Percentiles rank a stretch among this genome's conserved stretches.
Conservation (phyloP, 2,329 filamentous ascomycete genomes). For the Fusarium annulatum region DNA sequence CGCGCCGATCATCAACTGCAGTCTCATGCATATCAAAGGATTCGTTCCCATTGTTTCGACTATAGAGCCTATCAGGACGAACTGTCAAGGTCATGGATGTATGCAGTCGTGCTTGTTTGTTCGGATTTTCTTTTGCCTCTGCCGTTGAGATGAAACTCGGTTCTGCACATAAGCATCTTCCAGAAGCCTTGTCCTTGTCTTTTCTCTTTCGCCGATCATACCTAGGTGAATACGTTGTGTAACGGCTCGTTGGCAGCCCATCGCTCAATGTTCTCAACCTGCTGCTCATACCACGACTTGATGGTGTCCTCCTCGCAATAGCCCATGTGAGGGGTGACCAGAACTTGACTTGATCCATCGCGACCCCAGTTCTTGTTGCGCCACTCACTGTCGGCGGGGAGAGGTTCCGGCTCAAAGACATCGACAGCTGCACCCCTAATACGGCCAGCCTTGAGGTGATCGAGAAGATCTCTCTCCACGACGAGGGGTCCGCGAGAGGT, state of each 20-base stretch:
- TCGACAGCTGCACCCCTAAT: conserved; percentile 78
- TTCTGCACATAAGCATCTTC: conserved; percentile 9
- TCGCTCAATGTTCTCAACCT: conserved; percentile 69
- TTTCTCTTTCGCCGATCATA: not conserved
- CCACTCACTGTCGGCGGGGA: conserved; percentile 75
- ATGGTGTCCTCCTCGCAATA: conserved; percentile 76
- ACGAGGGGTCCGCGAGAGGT: conserved; percentile 77
- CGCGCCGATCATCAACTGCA: conserved; percentile 3
- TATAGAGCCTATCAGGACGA: conserved; percentile 25
- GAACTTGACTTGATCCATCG: conserved; percentile 67
- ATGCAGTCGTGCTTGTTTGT: conserved; percentile 8
- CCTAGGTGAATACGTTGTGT: conserved; percentile 32
- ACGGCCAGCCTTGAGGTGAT: conserved; percentile 64
- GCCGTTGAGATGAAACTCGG: conserved; percentile 16
- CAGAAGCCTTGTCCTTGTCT: conserved; percentile 28
- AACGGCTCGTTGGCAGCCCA: conserved; percentile 53
- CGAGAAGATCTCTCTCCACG: conserved; percentile 71
- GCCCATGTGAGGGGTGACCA: conserved; percentile 79
- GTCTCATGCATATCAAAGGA: conserved; percentile 26
- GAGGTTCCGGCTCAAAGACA: conserved; percentile 78
- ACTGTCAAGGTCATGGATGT: conserved; percentile 26
- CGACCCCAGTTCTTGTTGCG: conserved; percentile 71
- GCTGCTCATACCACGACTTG: conserved; percentile 74
- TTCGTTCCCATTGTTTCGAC: conserved; percentile 9
- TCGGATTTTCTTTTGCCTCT: conserved; percentile 16